phyloP scores from a whole-genome alignment of 257 asterid species.

The Rubia yunnanensis region DNA sequence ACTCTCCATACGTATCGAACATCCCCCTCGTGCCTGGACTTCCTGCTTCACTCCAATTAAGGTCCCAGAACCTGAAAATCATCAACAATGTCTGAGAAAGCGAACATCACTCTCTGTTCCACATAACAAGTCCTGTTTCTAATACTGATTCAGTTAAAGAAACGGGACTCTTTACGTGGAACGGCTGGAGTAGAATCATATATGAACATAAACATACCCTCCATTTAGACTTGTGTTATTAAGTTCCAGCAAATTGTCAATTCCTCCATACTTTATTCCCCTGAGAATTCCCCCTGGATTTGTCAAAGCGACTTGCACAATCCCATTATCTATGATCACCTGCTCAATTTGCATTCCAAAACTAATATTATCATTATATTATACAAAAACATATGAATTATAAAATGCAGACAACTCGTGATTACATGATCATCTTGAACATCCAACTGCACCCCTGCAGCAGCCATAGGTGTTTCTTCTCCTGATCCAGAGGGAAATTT shows the following conservation, averaged over 20 bases:
- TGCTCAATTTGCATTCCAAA: not conserved
- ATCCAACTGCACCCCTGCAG: conserved; percentile 12
- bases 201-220: conserved; percentile 34
- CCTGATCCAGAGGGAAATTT: not conserved
- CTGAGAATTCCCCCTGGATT: conserved; percentile 64
- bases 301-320: conserved; percentile 50
- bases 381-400: not conserved
- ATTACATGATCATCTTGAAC: conserved; percentile 21
- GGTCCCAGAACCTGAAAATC: conserved; percentile 51
- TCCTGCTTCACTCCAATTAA: conserved; percentile 53
- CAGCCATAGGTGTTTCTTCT: conserved; percentile 7
- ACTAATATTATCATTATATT: no score
- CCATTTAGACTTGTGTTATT: conserved; percentile 51
- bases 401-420: not conserved
- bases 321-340: conserved; percentile 73
- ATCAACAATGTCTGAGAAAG: not conserved
- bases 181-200: not conserved
- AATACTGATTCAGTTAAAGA: no score
- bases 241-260: conserved; percentile 65
- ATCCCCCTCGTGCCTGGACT: conserved; percentile 19
- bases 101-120: not conserved
- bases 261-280: conserved; percentile 48
- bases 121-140: no score
- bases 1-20: not conserved
- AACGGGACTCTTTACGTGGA: not conserved